Base-by-base conservation (phyloP, 1,284 basidiomycete species). In the Fomitopsis pinicola region DNA sequence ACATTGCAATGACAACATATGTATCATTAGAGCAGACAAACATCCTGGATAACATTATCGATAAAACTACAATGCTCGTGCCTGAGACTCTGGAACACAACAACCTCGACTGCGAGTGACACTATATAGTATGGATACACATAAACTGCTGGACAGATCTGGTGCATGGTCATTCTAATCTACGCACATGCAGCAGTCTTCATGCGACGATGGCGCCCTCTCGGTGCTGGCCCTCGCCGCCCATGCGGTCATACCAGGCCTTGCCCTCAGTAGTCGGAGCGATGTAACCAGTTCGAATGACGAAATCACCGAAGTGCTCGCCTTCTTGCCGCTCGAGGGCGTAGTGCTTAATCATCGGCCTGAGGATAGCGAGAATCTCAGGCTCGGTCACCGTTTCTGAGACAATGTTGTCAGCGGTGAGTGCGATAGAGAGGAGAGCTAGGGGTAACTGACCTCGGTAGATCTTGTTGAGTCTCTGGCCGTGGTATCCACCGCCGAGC, bases 281-380 rank as follows among this genome's bases (percentile, higher is more conserved):
- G 66, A 95, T 94, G 68, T 94, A 94, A 28, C 93, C 92, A 9
- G 86, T 87, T 42, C 94, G 82, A 66, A 99, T 92, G 48, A 95
- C 94, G 75, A 91, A 99, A 77, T 99, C 97, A 52, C 97, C 97
- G 70, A 99, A 99, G 63, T 81, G 87, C 76, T 99, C 97, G 57
- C 93, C 95, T n/a, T 93, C 88, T 30, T 83, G 78, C 59, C 96
- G 83, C 76, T 98, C 95, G 38, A 91, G 79, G 2, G 97, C 95
- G 74, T 95, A 99, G 63, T 85, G 84, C 75, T 93, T 94, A 81
- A 99, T 96, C 89, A 99, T 94, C 1, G 94, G 94, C 64, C 77
- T 74, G 50, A 99, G 84, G 68, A 97, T 96, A 6, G 88, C 88
- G 56, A 99, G 79, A 66, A 98, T 98, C 77, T 99, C 96, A 4